Base-by-base conservation (phyloP, 768 basidiomycete genomes). In the Boletus coccyginus region DNA sequence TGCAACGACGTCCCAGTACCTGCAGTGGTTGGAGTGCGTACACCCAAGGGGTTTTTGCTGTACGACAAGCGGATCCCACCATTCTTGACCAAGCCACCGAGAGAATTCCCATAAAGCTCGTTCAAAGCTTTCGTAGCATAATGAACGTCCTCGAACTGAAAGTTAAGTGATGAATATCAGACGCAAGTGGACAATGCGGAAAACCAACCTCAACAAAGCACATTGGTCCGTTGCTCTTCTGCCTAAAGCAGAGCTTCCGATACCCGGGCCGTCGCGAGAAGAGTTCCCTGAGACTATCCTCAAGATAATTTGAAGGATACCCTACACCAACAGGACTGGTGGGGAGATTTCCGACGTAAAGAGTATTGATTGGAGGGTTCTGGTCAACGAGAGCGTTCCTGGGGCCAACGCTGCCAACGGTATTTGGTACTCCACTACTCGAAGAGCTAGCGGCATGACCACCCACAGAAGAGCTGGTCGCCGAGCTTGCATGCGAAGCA, bases 271-370 rank as follows among this genome's bases (percentile, higher is more conserved):
- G 88, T 32, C 78, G 77, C 31, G 82, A 79, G 72, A 99, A 99
- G 46, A 97, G 75, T 39, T 86, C 85, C 54, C 93, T 81, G 27
- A 99, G 77, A 35, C 84, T 86, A 55, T 95, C 92, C 73, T 99
- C 95, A 3, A 99, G 81, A 65, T 87, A 84, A 62, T 89, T 87
- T 45, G 86, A 82, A 38, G 91, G 84, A 64, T 85, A 87, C 3
- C 90, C 87, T 5, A 78, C 73, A 7, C 89, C 83, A 17, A 86
- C 80, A 24, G 87, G 83, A 33, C 87, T 83, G 6, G 90, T 91
- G 3, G 96, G 97, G 56, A 99, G 75, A 65, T 98, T 98, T 44
- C 97, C 97, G n/a, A 99, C 94, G 67, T 98, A 98, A n/a, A 99
- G 79, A 1, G 97, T 99, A 67, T 97, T 98, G 73, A 98, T 98